These are phyloP conservation scores for Fusarium sarcochroum DNA, from an alignment of 2,329 filamentous ascomycete species.

Conservation along the genomic window DNA sequence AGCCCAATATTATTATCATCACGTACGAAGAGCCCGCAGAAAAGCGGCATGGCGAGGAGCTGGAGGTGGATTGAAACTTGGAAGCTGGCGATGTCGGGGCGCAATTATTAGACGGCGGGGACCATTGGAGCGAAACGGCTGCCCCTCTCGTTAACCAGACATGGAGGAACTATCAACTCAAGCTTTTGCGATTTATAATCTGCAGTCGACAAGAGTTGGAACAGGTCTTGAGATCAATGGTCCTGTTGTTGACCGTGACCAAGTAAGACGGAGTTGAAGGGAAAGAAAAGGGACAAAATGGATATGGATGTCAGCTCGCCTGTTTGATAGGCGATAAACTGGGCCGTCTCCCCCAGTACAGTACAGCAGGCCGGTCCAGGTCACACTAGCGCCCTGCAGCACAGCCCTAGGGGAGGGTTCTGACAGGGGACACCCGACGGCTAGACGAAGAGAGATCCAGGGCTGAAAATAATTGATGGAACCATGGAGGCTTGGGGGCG, in stretches of 20 bases:
- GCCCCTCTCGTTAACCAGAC: slow-evolving; percentile 19
- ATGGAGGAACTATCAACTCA: neutral
- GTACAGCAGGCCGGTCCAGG: slow-evolving; percentile 38
- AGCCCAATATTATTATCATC: too few relatives aligned
- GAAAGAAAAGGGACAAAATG: slow-evolving; percentile 32
- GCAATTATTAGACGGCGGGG: slow-evolving; percentile 30
- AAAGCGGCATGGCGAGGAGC: slow-evolving; percentile 37
- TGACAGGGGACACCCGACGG: slow-evolving; percentile 10
- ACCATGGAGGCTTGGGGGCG: slow-evolving; percentile 20
- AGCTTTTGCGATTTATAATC: neutral
- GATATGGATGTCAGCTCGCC: slow-evolving; percentile 44
- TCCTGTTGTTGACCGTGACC: neutral
- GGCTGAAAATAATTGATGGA: slow-evolving; percentile 27
- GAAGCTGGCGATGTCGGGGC: slow-evolving; percentile 37
- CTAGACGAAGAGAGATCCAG: slow-evolving; percentile 14
- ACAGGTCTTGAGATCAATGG: neutral
- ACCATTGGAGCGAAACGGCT: slow-evolving; percentile 42
- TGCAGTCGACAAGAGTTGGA: neutral
- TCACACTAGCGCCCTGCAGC: slow-evolving; percentile 35
- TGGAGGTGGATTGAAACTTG: slow-evolving; percentile 20
- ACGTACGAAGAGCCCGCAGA: slow-evolving; percentile 44
- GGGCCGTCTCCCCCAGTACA: slow-evolving; percentile 19
- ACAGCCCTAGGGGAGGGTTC: slow-evolving; percentile 43
- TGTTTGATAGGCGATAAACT: slow-evolving; percentile 44
- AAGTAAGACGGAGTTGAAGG: slow-evolving; percentile 10